A percentile compares a stretch with the other conserved stretches of the same genome.
Conservation (phyloP, 164 flowering plant genomes). For the grape (Vitis vinifera) region DNA sequence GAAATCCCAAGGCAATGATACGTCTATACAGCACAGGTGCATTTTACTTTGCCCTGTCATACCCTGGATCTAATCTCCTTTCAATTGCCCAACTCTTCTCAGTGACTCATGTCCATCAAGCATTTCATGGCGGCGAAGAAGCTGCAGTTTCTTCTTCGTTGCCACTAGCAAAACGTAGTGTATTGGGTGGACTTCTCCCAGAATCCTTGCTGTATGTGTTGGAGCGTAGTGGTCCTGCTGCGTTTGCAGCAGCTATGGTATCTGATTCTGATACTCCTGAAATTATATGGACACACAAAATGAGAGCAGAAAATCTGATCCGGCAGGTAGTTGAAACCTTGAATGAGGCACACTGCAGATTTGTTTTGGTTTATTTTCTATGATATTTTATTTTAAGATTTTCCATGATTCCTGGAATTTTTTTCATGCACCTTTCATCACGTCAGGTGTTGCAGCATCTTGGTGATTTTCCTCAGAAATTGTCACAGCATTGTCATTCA, state of each 20-base stretch:
- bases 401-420: neutral
- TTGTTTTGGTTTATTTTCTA: constrained; percentile 4
- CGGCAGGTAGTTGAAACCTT: constrained; percentile 60
- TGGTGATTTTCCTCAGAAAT: constrained; percentile 96
- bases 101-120: constrained; percentile 94
- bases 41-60: constrained; percentile 94
- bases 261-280: constrained; percentile 99
- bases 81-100: constrained; percentile 91
- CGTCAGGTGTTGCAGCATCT: constrained; percentile 96
- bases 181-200: constrained; percentile 94
- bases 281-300: constrained; percentile 99
- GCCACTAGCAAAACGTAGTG: constrained; percentile 97
- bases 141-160: constrained; percentile 96
- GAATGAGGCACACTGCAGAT: neutral
- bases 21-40: constrained; percentile 94
- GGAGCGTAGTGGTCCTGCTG: constrained; percentile 94
- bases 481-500: constrained; percentile 94
- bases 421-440: neutral
- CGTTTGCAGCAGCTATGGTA: constrained; percentile 99
- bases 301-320: constrained; percentile 97
- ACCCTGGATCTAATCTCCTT: constrained; percentile 96
- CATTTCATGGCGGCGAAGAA: constrained; percentile 99
- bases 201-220: constrained; percentile 93
- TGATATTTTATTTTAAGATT: neutral
- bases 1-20: constrained; percentile 98